Conservation (phyloP, 148 eudicot species). For the Vaccinium vitisidaea region DNA sequence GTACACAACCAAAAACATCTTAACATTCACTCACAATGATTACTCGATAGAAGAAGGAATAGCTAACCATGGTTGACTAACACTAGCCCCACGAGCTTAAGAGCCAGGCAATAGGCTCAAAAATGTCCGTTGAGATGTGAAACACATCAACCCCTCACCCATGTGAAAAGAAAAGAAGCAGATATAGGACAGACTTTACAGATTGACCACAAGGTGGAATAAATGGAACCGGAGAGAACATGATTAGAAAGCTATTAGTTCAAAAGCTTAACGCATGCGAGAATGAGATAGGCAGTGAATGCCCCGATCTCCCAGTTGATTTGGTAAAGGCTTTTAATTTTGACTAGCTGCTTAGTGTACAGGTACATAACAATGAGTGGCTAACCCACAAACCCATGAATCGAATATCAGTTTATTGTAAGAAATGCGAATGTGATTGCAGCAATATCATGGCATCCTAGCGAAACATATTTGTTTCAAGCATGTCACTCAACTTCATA, state of each 20-base stretch:
- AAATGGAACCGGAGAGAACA: not conserved
- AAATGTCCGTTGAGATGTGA: not conserved
- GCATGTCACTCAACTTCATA: not conserved
- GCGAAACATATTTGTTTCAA: not conserved
- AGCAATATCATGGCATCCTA: not conserved
- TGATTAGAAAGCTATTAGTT: not conserved
- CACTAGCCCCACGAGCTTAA: not conserved
- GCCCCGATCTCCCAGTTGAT: not conserved
- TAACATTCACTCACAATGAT: not conserved
- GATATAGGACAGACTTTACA: not conserved
- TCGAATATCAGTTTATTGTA: not conserved
- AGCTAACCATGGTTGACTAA: not conserved
- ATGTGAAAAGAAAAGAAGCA: not conserved
- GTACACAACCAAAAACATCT: slow-evolving; percentile 26
- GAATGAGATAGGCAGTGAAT: not conserved
- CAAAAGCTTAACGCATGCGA: not conserved
- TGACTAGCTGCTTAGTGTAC: not conserved
- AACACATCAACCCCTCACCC: not conserved
- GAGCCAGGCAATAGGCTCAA: not conserved
- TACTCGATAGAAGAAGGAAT: not conserved
- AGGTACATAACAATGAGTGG: not conserved
- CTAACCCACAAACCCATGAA: not conserved
- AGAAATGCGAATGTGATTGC: not conserved
- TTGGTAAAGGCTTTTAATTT: not conserved
- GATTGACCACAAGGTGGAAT: not conserved